Evolutionary conservation across 2,329 filamentous ascomycete genomes (phyloP), one percentile per base, ranked within the genome.

Genomic region (Graphilbum ipis-grandicollis): DNA sequence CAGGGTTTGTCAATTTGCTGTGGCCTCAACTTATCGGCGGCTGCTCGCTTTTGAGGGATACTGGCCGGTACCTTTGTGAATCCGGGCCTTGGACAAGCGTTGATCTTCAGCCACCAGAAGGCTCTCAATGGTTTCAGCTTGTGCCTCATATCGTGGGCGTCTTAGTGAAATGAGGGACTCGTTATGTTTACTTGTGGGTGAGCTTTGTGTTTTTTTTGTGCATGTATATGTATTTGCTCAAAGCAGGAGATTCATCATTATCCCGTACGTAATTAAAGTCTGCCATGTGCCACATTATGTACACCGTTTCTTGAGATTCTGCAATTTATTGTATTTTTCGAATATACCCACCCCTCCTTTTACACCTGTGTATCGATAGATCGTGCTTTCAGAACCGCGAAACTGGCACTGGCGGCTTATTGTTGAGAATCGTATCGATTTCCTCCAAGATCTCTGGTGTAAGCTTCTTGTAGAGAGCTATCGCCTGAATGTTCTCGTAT

Each of bases 391-490:
- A 55, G 38, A 50, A 60, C 25, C 60, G 51, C 43, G 48, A 46
- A 3, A 48, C 44, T 23, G 63, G 46, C 47, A 46, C 56, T 39
- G 60, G 58, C 3, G 69, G 69, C 57, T 71, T 74, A 50, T 75
- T 76, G 43, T 62, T 59, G 35, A 75, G 50, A 36, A 74, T 61
- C 29, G 57, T 56, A 41, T 76, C 71, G 50, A 76, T 75, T 58
- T 73, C 65, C 12, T 56, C 55, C 55, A 77, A 49, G 36, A 77
- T 58, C 50, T 71, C 69, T 0, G 63, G 62, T 5, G 70, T 77
- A 47, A 77, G 51, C 55, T 66, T 67, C 37, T 70, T 63, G 33
- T 70, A 57, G 3, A 60, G 58, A 13, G 52, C 56, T 10, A 76
- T 44, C 2, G 73, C 68, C 48, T 57, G 56, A 34, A 71, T 54